phyloP scores from a whole-genome alignment of 2,329 filamentous ascomycete species.

The Paraphaeosphaeria sporulosa region DNA sequence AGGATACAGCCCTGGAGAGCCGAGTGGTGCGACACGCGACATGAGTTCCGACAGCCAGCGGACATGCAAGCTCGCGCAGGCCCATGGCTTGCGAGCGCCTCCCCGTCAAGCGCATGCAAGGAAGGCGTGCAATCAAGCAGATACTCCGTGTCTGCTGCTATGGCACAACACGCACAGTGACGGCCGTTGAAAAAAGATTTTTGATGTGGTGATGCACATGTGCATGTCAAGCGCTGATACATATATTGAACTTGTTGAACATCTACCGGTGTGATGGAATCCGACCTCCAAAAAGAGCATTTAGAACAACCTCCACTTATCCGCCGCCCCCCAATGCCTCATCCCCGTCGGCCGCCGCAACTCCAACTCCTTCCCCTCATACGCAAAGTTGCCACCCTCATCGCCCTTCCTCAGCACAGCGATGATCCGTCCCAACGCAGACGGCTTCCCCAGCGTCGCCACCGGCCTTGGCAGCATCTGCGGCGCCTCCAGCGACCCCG shows the following conservation, averaged over 20 bases:
- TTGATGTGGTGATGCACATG: too few relatives aligned
- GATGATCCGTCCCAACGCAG: slow-evolving; percentile 32
- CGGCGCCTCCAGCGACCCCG: slow-evolving; percentile 43
- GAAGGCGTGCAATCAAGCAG: too few relatives aligned
- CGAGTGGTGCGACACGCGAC: too few relatives aligned
- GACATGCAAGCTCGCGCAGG: too few relatives aligned
- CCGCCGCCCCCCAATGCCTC: slow-evolving; percentile 38
- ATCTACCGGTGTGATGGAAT: not conserved
- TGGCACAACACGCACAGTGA: too few relatives aligned
- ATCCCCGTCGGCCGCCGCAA: slow-evolving; percentile 41
- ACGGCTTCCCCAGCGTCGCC: slow-evolving; percentile 19
- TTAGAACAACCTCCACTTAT: slow-evolving; percentile 21
- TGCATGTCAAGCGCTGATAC: not conserved
- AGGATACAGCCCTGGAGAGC: too few relatives aligned
- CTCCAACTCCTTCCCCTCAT: slow-evolving; percentile 46
- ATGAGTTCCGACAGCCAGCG: too few relatives aligned
- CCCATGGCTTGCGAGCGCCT: too few relatives aligned
- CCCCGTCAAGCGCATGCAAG: too few relatives aligned
- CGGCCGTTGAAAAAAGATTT: too few relatives aligned
- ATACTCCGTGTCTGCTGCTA: too few relatives aligned
- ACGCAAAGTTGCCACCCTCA: slow-evolving; percentile 35
- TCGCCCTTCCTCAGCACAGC: slow-evolving; percentile 31
- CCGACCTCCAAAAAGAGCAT: not conserved
- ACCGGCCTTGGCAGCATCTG: slow-evolving; percentile 38
- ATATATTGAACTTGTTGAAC: not conserved